Base-by-base conservation (phyloP, 352 stramenopile species). In the Phytophthora pinifolia region DNA sequence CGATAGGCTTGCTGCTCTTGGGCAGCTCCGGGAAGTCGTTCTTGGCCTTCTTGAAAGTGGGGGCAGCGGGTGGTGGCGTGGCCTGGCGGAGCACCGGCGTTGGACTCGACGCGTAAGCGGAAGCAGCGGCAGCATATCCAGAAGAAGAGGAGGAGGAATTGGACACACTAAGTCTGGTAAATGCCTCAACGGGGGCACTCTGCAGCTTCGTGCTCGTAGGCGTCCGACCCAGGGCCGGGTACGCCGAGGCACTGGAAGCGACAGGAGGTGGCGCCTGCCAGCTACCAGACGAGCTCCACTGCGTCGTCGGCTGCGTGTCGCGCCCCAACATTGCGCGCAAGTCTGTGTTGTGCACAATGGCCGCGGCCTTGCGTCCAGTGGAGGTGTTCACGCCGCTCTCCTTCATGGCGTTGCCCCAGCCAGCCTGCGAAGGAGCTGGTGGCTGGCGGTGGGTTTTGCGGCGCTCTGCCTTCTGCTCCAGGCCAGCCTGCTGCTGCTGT, bases 11-110 rank as follows among this genome's bases (percentile, higher is more conserved):
- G 9, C 47, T 54, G 4, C 79, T 73, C 53, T 74, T 78, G 9
- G 85, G 85, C 8, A 94, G 62, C 1, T 83, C 79, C 1, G 85
- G 85, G 46, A 94, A 94, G 32, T 94, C 85, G 64, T 66, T 89
- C 55, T 83, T 88, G 25, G 52, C 66, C n/a, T 53, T 59, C 32
- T 75, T 75, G 49, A 84, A 83, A 34, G 41, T 69, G 0, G 61
- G 25, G 3, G 57, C 35, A 13, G 68, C 54, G 2, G 62, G 51
- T 1, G 67, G 65, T 12, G 59, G 46, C 6, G 51, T 54, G 33
- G 62, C 46, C 31, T 70, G 25, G 22, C 61, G 57, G 43, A 61
- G 27, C n/a, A 59, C 64, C 34, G 65, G 71, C 18, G 54, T 71
- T 6, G 67, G 57, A 3, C 25, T 64, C 13, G 72, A 82, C 6